Evolutionary conservation across 495 filamentous ascomycete species (phyloP).

Genomic region (Talaromyces liani): DNA sequence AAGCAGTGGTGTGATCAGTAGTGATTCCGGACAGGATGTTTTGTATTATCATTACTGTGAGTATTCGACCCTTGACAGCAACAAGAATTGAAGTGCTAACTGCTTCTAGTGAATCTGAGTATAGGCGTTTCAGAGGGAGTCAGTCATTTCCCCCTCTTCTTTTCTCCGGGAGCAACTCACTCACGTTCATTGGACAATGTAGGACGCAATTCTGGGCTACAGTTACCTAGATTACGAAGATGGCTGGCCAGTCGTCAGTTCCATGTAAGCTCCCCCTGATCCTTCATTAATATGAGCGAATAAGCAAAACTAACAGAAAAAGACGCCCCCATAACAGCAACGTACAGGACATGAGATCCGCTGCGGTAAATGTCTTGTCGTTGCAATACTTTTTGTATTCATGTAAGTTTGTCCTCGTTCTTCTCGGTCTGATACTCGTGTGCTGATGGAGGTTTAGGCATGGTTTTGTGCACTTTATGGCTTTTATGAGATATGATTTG

Average conservation of each 20-base stretch:
- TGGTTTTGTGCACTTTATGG: background rate
- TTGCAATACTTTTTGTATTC: background rate
- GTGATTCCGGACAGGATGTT: constrained; percentile 26
- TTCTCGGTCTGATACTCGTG: background rate
- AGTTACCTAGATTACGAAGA: constrained; percentile 34
- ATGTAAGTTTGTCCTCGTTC: background rate
- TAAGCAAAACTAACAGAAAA: background rate
- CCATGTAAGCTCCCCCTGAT: constrained; percentile 13
- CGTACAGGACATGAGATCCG: background rate
- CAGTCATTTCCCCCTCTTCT: constrained; percentile 10
- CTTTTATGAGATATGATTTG: background rate
- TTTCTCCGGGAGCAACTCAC: background rate
- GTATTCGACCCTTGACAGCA: constrained; percentile 7
- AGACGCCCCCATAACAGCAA: background rate
- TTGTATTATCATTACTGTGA: constrained; percentile 44
- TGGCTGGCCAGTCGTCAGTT: constrained; percentile 33
- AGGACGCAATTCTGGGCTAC: constrained; percentile 41
- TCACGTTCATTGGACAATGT: background rate
- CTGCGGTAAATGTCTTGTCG: background rate
- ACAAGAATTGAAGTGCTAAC: background rate
- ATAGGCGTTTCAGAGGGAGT: constrained; percentile 32
- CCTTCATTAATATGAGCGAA: background rate
- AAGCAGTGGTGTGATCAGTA: constrained; percentile 31
- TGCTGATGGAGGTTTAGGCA: background rate
- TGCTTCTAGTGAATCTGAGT: constrained; percentile 30